phyloP scores from a whole-genome alignment of 768 basidiomycete species.

The Calocybe cyanea region DNA sequence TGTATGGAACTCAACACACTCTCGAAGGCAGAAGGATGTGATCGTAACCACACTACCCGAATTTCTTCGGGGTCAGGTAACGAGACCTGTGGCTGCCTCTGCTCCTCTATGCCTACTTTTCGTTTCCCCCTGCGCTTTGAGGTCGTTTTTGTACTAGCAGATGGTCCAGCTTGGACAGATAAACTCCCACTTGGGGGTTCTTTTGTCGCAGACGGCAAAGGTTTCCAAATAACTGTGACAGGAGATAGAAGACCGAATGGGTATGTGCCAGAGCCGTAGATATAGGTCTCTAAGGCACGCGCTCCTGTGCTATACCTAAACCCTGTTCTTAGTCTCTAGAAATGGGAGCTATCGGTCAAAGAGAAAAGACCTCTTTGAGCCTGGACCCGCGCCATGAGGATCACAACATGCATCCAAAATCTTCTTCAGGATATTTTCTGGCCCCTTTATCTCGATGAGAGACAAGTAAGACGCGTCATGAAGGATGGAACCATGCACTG shows the following conservation, averaged over 20 bases:
- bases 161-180: conserved; percentile 1
- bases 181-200: conserved; percentile 2
- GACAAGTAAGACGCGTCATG: conserved; percentile 89
- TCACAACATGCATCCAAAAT: conserved; percentile 60
- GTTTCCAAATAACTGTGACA: conserved; percentile 70
- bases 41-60: conserved; percentile 68
- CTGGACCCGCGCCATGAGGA: conserved; percentile 56
- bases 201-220: conserved; percentile 19
- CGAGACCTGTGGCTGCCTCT: conserved; percentile 11
- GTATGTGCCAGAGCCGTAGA: conserved; percentile 62
- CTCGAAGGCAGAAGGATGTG: conserved; percentile 72
- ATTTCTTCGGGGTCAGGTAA: conserved; percentile 11
- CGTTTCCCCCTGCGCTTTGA: conserved; percentile 24
- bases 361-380: conserved; percentile 50
- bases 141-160: conserved; percentile 6
- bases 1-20: conserved; percentile 52
- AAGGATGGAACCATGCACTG: conserved; percentile 78
- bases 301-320: conserved; percentile 63
- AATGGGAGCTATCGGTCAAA: neutral
- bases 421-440: conserved; percentile 46
- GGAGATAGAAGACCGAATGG: conserved; percentile 74
- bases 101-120: conserved; percentile 28
- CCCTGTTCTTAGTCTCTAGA: neutral
- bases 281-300: conserved; percentile 58
- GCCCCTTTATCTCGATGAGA: conserved; percentile 69